Evolutionary conservation across 257 asterid species (phyloP).

Genomic region (Solanum sejunctum): DNA sequence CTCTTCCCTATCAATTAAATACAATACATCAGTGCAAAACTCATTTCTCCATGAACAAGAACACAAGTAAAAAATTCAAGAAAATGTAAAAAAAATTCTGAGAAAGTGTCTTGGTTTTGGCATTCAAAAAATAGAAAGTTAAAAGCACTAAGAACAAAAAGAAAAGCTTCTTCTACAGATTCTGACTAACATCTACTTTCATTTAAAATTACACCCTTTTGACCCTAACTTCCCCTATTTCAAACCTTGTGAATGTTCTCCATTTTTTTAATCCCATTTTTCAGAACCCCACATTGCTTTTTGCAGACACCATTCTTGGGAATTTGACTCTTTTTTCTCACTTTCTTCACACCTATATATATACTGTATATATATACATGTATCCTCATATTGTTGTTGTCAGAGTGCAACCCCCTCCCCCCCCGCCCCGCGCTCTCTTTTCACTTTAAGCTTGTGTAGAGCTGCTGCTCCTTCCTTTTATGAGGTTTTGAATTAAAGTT

Average conservation of each 20-base stretch:
- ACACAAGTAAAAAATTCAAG: neutral
- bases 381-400: conserved; percentile 5
- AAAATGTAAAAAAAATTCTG: neutral
- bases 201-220: conserved; percentile 16
- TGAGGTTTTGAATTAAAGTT: neutral
- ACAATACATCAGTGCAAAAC: neutral
- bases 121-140: conserved; percentile 20
- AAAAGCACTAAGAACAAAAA: conserved; percentile 42
- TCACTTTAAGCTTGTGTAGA: neutral
- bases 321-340: conserved; percentile 16
- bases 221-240: conserved; percentile 23
- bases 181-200: conserved; percentile 15
- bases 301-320: conserved; percentile 44
- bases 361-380: neutral
- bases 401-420: conserved; percentile 4
- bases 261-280: conserved; percentile 19
- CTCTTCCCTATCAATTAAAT: neutral
- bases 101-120: conserved; percentile 8
- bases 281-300: conserved; percentile 31
- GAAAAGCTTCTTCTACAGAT: conserved; percentile 19
- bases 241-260: conserved; percentile 32
- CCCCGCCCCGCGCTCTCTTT: neutral
- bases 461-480: neutral
- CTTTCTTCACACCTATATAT: neutral
- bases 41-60: neutral